A percentile compares a stretch with the other conserved stretches of the same genome.
These are phyloP conservation scores for Batkoa obscura DNA, from an alignment of 371 early-diverging fungal genomes.

Conservation along the genomic window DNA sequence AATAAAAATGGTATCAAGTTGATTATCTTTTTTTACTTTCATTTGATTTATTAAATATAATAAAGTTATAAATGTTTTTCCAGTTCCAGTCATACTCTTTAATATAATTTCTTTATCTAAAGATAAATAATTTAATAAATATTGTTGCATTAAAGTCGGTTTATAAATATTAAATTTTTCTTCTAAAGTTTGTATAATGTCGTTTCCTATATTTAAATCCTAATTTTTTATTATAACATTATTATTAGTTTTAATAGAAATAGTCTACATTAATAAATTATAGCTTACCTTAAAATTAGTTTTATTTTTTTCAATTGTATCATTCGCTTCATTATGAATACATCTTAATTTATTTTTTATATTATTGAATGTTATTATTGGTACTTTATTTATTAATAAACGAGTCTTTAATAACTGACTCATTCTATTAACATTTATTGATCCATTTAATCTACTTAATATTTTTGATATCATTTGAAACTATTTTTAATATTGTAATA, in stretches of 20 bases:
- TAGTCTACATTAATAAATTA: background rate
- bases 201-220: conserved; percentile 26
- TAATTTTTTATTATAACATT: conserved; percentile 4
- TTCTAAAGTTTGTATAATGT: conserved; percentile 21
- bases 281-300: no score
- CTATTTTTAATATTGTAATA: no score
- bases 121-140: conserved; percentile 31
- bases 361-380: no score
- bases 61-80: conserved; percentile 56
- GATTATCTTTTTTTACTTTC: background rate
- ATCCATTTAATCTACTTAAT: no score
- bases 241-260: background rate
- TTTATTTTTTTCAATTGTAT: no score
- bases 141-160: conserved; percentile 29
- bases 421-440: no score
- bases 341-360: no score
- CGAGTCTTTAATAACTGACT: no score
- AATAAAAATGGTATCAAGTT: conserved; percentile 35
- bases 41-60: conserved; percentile 26
- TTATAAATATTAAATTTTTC: conserved; percentile 18
- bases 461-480: no score
- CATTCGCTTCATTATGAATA: no score
- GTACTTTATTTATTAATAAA: no score
- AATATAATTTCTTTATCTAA: conserved; percentile 34
- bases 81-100: conserved; percentile 57